Evolutionary conservation across 169 alveolate genomes (phyloP).

Genomic region (Plasmodium vinckei): DNA sequence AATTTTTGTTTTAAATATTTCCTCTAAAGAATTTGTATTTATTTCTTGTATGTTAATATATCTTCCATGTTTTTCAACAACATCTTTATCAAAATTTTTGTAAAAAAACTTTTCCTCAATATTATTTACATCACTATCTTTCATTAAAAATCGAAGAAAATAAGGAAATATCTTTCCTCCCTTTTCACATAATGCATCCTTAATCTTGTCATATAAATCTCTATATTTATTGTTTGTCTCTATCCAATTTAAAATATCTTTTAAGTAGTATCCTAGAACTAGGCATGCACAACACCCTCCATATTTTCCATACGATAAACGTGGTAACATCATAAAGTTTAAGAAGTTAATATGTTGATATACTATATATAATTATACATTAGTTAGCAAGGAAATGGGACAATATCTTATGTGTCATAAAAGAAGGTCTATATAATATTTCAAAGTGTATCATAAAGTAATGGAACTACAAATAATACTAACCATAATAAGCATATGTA

Average conservation of each 20-base stretch:
- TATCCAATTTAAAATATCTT: slow-evolving; percentile 11
- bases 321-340: not conserved
- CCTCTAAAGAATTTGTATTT: slow-evolving; percentile 39
- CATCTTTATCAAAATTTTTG: slow-evolving; percentile 44
- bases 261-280: slow-evolving; percentile 30
- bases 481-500: no score
- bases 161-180: not conserved
- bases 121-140: not conserved
- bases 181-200: slow-evolving; percentile 9
- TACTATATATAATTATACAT: not conserved
- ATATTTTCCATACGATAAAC: not conserved
- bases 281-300: slow-evolving; percentile 23
- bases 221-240: not conserved
- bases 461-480: no score
- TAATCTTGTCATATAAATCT: not conserved
- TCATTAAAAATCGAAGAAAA: not conserved
- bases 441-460: no score
- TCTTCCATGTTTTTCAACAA: slow-evolving; percentile 46
- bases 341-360: not conserved
- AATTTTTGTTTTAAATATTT: slow-evolving; percentile 88
- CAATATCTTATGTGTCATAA: no score
- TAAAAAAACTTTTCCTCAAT: slow-evolving; percentile 43
- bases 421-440: no score
- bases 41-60: slow-evolving; percentile 38
- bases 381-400: not conserved